phyloP scores from a whole-genome alignment of 106 monocot species.

The Amphibolis antarctica region DNA sequence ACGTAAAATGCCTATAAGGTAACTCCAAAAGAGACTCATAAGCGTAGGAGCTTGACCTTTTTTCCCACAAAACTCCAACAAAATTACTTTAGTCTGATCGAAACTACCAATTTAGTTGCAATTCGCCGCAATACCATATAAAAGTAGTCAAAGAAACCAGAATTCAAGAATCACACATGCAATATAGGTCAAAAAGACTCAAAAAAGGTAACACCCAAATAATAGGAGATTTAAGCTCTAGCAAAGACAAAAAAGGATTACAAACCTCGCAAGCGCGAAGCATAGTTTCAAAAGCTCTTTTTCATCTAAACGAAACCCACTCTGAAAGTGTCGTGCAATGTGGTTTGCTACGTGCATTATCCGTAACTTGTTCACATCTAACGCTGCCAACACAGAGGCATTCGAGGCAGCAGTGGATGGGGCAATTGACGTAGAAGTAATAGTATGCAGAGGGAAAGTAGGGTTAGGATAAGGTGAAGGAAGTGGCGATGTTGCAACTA shows the following conservation, averaged over 20 bases:
- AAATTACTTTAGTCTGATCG: no score
- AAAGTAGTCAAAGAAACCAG: no score
- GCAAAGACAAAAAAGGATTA: neutral
- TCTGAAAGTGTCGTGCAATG: constrained; percentile 1
- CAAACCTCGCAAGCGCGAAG: constrained; percentile 7
- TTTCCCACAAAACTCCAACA: no score
- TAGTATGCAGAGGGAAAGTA: constrained; percentile 33
- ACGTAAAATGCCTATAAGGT: no score
- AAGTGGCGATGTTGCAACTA: constrained; percentile 27
- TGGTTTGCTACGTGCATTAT: constrained; percentile 2
- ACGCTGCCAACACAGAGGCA: neutral
- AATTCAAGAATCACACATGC: no score
- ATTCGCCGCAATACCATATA: no score
- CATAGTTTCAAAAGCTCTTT: constrained; percentile 1
- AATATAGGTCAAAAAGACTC: no score
- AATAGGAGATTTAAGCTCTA: neutral
- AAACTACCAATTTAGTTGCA: no score
- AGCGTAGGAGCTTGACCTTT: no score
- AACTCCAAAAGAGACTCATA: no score
- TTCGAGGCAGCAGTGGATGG: constrained; percentile 2
- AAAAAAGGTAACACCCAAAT: neutral
- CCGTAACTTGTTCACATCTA: constrained; percentile 7
- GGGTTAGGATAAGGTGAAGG: constrained; percentile 32
- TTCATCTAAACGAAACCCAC: neutral
- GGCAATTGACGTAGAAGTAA: constrained; percentile 39